Evolutionary conservation across 495 filamentous ascomycete species (phyloP).

Genomic region (Rhypophila decipiens): DNA sequence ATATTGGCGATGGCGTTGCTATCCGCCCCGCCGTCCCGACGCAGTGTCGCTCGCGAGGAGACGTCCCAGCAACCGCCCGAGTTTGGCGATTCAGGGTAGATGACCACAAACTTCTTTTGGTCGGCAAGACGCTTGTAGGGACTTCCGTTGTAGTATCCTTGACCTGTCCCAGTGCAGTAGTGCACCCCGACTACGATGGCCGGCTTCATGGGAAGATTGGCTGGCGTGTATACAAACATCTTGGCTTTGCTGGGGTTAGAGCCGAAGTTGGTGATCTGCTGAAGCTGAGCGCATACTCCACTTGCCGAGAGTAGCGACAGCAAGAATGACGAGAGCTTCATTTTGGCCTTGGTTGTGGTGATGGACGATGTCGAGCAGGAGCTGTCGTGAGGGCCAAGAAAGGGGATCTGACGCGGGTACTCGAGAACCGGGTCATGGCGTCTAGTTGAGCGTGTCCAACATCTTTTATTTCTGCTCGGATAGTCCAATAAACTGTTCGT

Average conservation of each 20-base stretch:
- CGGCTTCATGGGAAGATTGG: constrained; percentile 41
- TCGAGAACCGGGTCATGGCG: too few species aligned
- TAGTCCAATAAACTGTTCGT: too few species aligned
- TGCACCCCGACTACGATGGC: constrained; percentile 52
- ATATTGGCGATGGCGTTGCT: too few species aligned
- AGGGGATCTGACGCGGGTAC: too few species aligned
- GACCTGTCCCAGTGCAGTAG: constrained; percentile 33
- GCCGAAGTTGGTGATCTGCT: constrained; percentile 36
- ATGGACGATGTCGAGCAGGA: too few species aligned
- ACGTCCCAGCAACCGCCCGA: constrained; percentile 48
- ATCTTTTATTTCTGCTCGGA: too few species aligned
- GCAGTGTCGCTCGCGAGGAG: constrained; percentile 34
- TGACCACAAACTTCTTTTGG: constrained; percentile 43
- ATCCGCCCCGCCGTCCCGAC: too few species aligned
- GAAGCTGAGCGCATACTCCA: constrained; percentile 17
- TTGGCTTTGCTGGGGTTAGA: constrained; percentile 37
- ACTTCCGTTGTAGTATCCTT: constrained; percentile 18
- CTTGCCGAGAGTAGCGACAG: constrained; percentile 6
- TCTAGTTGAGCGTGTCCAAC: too few species aligned
- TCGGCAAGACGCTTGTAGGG: constrained; percentile 30
- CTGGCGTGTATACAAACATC: constrained; percentile 54
- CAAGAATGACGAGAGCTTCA: too few species aligned
- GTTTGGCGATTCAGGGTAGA: constrained; percentile 37
- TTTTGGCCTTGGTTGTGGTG: too few species aligned
- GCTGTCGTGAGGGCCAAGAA: too few species aligned